phyloP scores from a whole-genome alignment of 2,329 filamentous ascomycete species.

The Fusarium abutilonis region DNA sequence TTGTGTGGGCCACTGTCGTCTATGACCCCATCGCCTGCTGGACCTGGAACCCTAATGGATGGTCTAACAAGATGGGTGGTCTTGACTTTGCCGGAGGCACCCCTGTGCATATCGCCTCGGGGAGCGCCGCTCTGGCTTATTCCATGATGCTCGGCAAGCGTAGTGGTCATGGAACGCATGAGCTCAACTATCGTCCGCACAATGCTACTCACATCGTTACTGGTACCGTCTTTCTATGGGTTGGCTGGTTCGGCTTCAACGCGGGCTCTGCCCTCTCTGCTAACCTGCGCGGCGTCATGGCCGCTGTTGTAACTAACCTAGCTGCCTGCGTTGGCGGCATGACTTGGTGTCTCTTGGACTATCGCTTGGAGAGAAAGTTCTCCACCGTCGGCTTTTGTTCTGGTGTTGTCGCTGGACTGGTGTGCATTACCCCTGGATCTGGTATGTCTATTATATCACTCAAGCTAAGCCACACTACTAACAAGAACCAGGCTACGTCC shows the following conservation, averaged over 20 bases:
- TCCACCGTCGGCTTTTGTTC: slow-evolving; percentile 94
- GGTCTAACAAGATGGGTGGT: slow-evolving; percentile 81
- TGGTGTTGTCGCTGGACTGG: slow-evolving; percentile 85
- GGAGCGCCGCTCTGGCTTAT: slow-evolving; percentile 85
- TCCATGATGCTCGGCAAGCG: slow-evolving; percentile 91
- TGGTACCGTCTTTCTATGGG: slow-evolving; percentile 93
- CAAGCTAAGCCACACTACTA: slow-evolving; percentile 12
- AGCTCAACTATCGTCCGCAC: slow-evolving; percentile 91
- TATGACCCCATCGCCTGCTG: slow-evolving; percentile 95
- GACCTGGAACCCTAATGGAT: slow-evolving; percentile 89
- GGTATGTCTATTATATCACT: slow-evolving; percentile 56
- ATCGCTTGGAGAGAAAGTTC: slow-evolving; percentile 89
- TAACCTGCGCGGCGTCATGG: slow-evolving; percentile 87
- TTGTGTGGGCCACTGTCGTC: slow-evolving; percentile 88
- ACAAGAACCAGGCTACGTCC: slow-evolving; percentile 69
- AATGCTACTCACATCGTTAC: slow-evolving; percentile 94
- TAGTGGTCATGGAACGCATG: slow-evolving; percentile 83
- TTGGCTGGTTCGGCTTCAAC: slow-evolving; percentile 97
- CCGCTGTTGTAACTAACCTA: slow-evolving; percentile 85
- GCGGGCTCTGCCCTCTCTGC: slow-evolving; percentile 83
- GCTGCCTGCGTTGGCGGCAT: slow-evolving; percentile 86
- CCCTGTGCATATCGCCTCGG: slow-evolving; percentile 88
- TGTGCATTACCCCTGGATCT: slow-evolving; percentile 88
- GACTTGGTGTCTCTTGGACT: slow-evolving; percentile 90
- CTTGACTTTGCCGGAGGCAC: slow-evolving; percentile 92